Conservation (phyloP, 2,329 filamentous ascomycete genomes). For the Botrytis galanthina region DNA sequence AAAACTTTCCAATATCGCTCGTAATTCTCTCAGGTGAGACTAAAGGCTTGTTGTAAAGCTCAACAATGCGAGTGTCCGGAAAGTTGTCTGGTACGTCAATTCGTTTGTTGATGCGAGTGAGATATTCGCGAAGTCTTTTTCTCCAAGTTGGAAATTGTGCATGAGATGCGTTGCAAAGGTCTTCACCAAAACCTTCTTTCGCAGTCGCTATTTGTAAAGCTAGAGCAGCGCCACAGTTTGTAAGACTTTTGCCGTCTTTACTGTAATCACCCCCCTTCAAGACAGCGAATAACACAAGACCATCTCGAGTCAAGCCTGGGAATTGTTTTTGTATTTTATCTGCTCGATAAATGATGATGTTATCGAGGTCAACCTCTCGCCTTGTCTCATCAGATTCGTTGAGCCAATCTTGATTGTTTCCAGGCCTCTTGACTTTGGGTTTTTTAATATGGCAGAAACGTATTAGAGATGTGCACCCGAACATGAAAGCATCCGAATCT, state of each 20-base stretch:
- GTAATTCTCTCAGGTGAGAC: not conserved
- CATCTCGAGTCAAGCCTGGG: conserved; percentile 68
- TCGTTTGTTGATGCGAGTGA: not conserved
- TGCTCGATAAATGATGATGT: conserved; percentile 64
- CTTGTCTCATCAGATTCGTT: conserved; percentile 61
- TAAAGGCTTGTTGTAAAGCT: not conserved
- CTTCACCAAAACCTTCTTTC: conserved; percentile 73
- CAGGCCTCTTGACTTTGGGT: not conserved
- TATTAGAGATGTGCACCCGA: conserved; percentile 74
- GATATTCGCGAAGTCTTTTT: conserved; percentile 1
- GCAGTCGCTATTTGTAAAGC: conserved; percentile 73
- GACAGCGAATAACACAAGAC: conserved; percentile 87
- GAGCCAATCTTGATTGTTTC: conserved; percentile 34
- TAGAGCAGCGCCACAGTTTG: conserved; percentile 77
- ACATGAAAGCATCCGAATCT: conserved; percentile 95
- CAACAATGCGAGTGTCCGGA: not conserved
- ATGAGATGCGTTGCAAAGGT: not conserved
- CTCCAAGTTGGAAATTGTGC: not conserved
- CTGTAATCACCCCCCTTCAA: conserved; percentile 94
- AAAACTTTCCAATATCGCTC: not conserved
- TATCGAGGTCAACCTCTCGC: conserved; percentile 69
- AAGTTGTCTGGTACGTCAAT: not conserved
- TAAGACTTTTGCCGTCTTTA: conserved; percentile 67
- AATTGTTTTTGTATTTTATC: conserved; percentile 47
- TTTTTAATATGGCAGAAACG: conserved; percentile 66